Evolutionary conservation across 495 filamentous ascomycete genomes (phyloP).

Genomic region (Chaetomidium leptoderma): DNA sequence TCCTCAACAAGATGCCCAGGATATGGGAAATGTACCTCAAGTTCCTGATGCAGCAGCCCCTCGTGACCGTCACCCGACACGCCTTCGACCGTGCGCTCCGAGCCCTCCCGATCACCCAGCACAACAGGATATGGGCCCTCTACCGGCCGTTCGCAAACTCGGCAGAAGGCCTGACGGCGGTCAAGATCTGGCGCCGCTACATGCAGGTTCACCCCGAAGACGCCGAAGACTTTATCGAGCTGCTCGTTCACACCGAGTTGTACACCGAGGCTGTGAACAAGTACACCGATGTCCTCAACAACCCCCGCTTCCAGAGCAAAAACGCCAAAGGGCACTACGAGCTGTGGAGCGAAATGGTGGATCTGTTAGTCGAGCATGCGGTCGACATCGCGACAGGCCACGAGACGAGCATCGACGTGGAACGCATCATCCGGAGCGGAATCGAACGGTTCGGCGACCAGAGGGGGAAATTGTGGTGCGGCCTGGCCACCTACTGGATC

Average conservation of each 20-base stretch:
- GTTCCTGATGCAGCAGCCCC: slow-evolving; percentile 84
- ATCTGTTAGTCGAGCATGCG: slow-evolving; percentile 87
- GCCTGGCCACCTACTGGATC: slow-evolving; percentile 95
- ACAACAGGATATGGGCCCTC: slow-evolving; percentile 93
- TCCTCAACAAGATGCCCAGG: slow-evolving; percentile 97
- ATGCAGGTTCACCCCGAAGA: slow-evolving; percentile 98
- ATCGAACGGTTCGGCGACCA: slow-evolving; percentile 92
- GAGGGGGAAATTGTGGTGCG: slow-evolving; percentile 93
- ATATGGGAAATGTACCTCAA: slow-evolving; percentile 98
- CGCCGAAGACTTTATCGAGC: slow-evolving; percentile 87
- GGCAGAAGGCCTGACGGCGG: slow-evolving; percentile 82
- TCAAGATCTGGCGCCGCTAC: slow-evolving; percentile 92
- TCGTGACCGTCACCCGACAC: slow-evolving; percentile 82
- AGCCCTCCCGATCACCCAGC: slow-evolving; percentile 92
- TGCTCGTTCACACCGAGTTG: slow-evolving; percentile 73
- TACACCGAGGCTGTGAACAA: slow-evolving; percentile 91
- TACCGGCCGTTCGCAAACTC: slow-evolving; percentile 92
- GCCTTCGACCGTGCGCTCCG: slow-evolving; percentile 93
- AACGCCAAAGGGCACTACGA: slow-evolving; percentile 92
- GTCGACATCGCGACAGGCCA: slow-evolving; percentile 77
- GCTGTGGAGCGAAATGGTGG: slow-evolving; percentile 98
- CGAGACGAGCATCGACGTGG: slow-evolving; percentile 80
- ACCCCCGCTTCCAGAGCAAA: slow-evolving; percentile 86
- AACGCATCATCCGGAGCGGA: slow-evolving; percentile 88
- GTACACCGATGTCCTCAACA: slow-evolving; percentile 92